These are phyloP conservation scores for Elsinoe perseae DNA, from an alignment of 2,329 filamentous ascomycete species.

Conservation along the genomic window DNA sequence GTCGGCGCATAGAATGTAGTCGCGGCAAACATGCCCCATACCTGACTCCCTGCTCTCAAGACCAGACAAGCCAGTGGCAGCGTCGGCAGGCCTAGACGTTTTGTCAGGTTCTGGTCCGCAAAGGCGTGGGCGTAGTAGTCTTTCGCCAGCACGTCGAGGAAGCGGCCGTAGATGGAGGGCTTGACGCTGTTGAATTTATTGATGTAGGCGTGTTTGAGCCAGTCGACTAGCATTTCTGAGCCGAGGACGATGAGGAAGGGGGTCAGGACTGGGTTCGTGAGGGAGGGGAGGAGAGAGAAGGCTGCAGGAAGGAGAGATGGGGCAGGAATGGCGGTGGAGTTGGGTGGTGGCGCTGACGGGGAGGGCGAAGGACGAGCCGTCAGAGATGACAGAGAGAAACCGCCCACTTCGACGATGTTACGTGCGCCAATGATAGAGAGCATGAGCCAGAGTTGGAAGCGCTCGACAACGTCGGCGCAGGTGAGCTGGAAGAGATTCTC, in stretches of 20 bases:
- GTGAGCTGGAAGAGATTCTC: conserved; percentile 95
- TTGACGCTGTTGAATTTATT: conserved; percentile 98
- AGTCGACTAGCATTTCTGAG: conserved; percentile 94
- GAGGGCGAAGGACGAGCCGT: conserved; percentile 25
- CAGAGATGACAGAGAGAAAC: conserved; percentile 50
- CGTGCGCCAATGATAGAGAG: conserved; percentile 90
- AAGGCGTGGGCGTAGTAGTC: conserved; percentile 98
- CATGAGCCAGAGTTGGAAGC: conserved; percentile 97
- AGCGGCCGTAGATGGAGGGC: conserved; percentile 78
- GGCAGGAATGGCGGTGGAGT: conserved; percentile 50
- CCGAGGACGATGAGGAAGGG: conserved; percentile 91
- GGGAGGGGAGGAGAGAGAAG: conserved; percentile 76
- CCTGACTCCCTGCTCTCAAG: conserved; percentile 87
- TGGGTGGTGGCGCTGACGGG: conserved; percentile 21
- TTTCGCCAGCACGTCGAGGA: conserved; percentile 88
- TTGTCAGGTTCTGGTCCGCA: conserved; percentile 78
- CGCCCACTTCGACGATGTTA: conserved; percentile 92
- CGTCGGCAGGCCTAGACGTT: conserved; percentile 80
- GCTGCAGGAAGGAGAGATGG: conserved; percentile 78
- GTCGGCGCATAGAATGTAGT: conserved; percentile 71
- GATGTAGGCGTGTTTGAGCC: conserved; percentile 95
- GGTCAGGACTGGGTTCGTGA: conserved; percentile 68
- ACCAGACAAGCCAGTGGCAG: conserved; percentile 92
- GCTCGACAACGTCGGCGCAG: conserved; percentile 91
- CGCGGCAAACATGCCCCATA: conserved; percentile 95